phyloP scores from a whole-genome alignment of 805 yeast genomes.

The Wickerhamiella kazuoi region DNA sequence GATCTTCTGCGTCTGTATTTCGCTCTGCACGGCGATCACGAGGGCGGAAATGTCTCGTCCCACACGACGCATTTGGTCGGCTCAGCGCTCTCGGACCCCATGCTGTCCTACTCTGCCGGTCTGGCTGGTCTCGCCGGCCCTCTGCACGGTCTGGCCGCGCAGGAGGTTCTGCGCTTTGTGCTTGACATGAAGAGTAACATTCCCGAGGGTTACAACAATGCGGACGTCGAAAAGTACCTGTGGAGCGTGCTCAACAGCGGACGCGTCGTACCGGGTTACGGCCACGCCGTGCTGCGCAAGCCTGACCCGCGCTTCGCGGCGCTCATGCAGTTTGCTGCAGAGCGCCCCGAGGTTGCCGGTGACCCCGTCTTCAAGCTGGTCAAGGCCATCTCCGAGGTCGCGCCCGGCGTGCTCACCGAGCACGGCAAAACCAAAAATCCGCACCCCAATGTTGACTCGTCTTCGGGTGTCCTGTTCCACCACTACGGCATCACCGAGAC shows the following conservation, averaged over 20 bases:
- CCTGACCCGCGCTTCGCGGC: constrained; percentile 72
- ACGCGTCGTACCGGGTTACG: constrained; percentile 75
- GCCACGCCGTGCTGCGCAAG: constrained; percentile 71
- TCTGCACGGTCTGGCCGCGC: constrained; percentile 71
- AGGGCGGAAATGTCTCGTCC: constrained; percentile 72
- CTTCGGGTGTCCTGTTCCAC: constrained; percentile 60
- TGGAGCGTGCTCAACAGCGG: constrained; percentile 58
- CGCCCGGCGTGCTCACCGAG: constrained; percentile 54
- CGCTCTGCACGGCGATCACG: constrained; percentile 66
- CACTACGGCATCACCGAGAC: constrained; percentile 64
- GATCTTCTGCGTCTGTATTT: constrained; percentile 57
- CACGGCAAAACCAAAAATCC: constrained; percentile 82
- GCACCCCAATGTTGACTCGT: constrained; percentile 69
- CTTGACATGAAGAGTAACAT: constrained; percentile 34
- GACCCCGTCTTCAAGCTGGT: constrained; percentile 53
- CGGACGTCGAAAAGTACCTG: constrained; percentile 43
- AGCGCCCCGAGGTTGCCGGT: constrained; percentile 34
- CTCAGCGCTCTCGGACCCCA: constrained; percentile 63
- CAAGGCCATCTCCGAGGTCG: constrained; percentile 44
- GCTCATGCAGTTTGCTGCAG: constrained; percentile 47
- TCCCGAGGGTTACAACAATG: constrained; percentile 24
- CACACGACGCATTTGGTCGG: constrained; percentile 73
- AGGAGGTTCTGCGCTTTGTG: constrained; percentile 64
- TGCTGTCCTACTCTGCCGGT: constrained; percentile 60
- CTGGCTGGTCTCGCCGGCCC: constrained; percentile 76